Base-by-base conservation (phyloP, 129 eudicot genomes). In the Lactuca saligna region DNA sequence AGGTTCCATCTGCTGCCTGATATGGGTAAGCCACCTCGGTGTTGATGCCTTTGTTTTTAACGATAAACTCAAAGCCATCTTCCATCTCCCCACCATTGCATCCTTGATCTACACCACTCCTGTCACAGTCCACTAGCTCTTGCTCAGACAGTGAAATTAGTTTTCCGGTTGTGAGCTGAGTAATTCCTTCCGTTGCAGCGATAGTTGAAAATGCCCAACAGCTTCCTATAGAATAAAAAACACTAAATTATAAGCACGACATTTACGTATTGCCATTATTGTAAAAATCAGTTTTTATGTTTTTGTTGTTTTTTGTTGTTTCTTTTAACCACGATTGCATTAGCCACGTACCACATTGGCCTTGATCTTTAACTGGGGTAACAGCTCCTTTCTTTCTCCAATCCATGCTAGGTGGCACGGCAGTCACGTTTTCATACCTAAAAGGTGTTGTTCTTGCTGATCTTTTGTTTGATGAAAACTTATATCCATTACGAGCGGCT, bases 311-410 rank as follows among this genome's bases (percentile, higher is more conserved):
- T 20, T n/a, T n/a, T n/a, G n/a, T n/a, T n/a, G n/a, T n/a, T n/a
- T n/a, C n/a, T n/a, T n/a, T n/a, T n/a, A n/a, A n/a, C n/a, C n/a
- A 34, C 2, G 17, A 68, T 55, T 55, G 11, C 5, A 25, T 44
- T 0, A 17, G 3, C 7, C 3, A 46, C 78, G 69, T 65, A 84
- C 85, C 69, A 37, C 89, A 79, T 50, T 6, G 48, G 8, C 81
- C 82, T 78, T 84, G 89, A 49, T 75, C 75, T 66, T 84, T 84
- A 38, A 84, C 57, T 12, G 75, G 59, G 4, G 89, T 78, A 17
- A 84, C 84, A 17, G 82, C 86, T 17, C 90, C 90, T 44, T 85
- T 75, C 14, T 54, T 66, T 60, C 86, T 82, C 90, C 90, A 82
- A 70, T 85, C 84, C 65, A 82, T 65, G 73, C 70, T 75, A 10